Evolutionary conservation across 331 rosid species (phyloP).

Genomic region (Pyrus hybrid): DNA sequence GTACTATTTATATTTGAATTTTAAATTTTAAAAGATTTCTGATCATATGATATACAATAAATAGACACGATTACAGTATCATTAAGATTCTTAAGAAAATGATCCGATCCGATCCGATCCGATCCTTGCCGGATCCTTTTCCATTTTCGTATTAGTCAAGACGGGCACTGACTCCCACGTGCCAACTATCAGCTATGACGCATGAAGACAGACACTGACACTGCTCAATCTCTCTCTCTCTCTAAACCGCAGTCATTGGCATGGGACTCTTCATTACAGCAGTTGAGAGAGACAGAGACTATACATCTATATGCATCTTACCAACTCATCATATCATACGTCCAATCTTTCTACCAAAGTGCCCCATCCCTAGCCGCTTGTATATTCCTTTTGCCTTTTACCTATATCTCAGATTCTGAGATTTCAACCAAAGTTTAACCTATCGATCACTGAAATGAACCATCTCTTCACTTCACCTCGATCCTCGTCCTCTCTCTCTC

Average conservation of each 20-base stretch:
- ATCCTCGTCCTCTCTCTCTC: not conserved
- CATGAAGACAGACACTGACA: not conserved
- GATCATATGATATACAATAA: too few relatives aligned
- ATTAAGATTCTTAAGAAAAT: too few relatives aligned
- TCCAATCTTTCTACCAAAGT: not conserved
- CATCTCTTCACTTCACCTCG: not conserved
- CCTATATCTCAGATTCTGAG: not conserved
- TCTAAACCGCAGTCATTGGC: not conserved
- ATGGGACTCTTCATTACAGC: constrained; percentile 31
- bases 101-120: too few relatives aligned
- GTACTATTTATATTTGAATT: too few relatives aligned
- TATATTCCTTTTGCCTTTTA: constrained; percentile 45
- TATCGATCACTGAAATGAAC: not conserved
- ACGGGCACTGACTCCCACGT: constrained; percentile 27
- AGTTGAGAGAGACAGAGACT: not conserved
- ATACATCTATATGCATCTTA: not conserved
- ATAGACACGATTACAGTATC: too few relatives aligned
- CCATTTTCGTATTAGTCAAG: not conserved
- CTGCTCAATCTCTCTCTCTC: not conserved
- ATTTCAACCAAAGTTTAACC: not conserved
- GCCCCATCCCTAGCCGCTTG: not conserved
- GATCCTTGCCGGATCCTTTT: too few relatives aligned
- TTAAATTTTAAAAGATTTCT: too few relatives aligned
- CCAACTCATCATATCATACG: not conserved
- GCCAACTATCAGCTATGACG: constrained; percentile 5